phyloP scores from a whole-genome alignment of 805 yeast genomes.

The Candida fluviatilis region DNA sequence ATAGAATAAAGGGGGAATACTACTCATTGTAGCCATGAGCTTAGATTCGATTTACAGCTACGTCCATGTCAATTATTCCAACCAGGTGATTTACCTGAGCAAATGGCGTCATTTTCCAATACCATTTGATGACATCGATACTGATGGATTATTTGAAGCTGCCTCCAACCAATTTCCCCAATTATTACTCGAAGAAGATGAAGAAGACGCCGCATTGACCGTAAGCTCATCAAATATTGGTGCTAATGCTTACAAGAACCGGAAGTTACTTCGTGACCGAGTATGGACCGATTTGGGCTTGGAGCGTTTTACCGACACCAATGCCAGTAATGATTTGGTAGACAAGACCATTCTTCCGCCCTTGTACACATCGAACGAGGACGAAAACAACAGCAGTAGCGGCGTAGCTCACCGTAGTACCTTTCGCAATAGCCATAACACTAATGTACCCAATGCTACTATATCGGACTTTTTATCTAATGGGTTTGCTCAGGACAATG shows the following conservation, averaged over 20 bases:
- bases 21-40: not conserved
- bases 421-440: constrained; percentile 2
- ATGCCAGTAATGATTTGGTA: constrained; percentile 10
- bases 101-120: constrained; percentile 38
- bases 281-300: constrained; percentile 34
- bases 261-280: constrained; percentile 23
- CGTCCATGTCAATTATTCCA: constrained; percentile 34
- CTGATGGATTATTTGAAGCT: constrained; percentile 32
- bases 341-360: constrained; percentile 34
- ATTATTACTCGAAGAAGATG: constrained; percentile 33
- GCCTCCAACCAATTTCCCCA: constrained; percentile 34
- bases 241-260: constrained; percentile 34
- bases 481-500: constrained; percentile 11
- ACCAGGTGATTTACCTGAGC: constrained; percentile 39
- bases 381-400: constrained; percentile 10
- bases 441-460: not conserved
- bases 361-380: constrained; percentile 27
- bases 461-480: constrained; percentile 9
- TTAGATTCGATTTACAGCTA: constrained; percentile 10
- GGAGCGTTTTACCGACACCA: constrained; percentile 21
- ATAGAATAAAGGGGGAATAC: not conserved
- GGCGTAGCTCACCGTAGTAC: constrained; percentile 6
- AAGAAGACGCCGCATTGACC: constrained; percentile 37
- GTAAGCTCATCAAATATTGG: constrained; percentile 33
- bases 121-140: constrained; percentile 40